phyloP scores from a whole-genome alignment of 176 grass and related monocot species.

The Oryza rufipogon region DNA sequence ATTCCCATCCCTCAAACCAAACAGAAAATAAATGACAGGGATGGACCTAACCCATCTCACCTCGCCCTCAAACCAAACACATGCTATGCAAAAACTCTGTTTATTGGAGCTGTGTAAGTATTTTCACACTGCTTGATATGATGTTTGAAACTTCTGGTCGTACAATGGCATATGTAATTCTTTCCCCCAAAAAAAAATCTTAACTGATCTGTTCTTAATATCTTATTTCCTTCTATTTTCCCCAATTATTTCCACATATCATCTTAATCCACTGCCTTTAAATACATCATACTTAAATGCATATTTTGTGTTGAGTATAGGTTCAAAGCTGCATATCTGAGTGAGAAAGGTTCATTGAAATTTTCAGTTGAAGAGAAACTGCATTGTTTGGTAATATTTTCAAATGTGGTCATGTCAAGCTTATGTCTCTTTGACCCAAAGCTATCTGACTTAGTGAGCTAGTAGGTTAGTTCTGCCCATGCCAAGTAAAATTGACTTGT shows the following conservation, averaged over 20 bases:
- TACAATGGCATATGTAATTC: background rate
- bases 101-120: constrained; percentile 25
- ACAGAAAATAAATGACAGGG: too few species aligned
- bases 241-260: background rate
- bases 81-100: background rate
- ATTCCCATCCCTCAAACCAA: too few species aligned
- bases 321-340: constrained; percentile 12
- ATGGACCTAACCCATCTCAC: too few species aligned
- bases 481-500: constrained; percentile 19
- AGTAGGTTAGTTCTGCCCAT: background rate
- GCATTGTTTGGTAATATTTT: constrained; percentile 19
- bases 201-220: background rate
- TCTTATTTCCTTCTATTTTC: constrained; percentile 3
- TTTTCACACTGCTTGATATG: background rate
- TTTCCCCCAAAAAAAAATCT: background rate
- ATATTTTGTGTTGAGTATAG: background rate
- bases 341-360: background rate
- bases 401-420: constrained; percentile 26
- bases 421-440: constrained; percentile 5
- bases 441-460: constrained; percentile 23
- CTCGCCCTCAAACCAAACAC: too few species aligned
- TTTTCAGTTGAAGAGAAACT: constrained; percentile 9
- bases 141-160: constrained; percentile 7
- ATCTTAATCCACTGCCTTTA: background rate
- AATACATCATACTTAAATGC: background rate